phyloP scores from a whole-genome alignment of 2,329 filamentous ascomycete genomes.

The Colletotrichum cuscutae region DNA sequence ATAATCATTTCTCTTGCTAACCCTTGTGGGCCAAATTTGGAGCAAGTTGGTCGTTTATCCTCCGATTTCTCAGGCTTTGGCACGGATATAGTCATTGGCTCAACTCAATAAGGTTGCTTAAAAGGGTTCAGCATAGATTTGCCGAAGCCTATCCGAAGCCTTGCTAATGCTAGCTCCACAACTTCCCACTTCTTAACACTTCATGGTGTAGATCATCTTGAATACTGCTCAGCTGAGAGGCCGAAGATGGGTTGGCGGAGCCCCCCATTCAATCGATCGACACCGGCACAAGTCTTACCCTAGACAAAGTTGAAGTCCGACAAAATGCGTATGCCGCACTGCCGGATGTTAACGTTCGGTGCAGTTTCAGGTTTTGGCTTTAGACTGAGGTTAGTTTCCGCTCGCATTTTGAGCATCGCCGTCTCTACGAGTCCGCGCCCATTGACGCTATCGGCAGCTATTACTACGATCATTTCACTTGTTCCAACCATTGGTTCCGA shows the following conservation, averaged over 20 bases:
- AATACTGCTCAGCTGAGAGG: background rate
- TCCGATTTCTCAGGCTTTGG: background rate
- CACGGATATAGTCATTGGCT: background rate
- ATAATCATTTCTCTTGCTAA: background rate
- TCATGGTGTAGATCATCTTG: background rate
- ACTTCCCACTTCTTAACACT: background rate
- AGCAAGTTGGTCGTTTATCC: background rate
- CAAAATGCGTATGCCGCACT: background rate
- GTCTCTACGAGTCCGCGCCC: too few relatives aligned
- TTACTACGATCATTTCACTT: too few relatives aligned
- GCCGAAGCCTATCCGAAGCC: background rate
- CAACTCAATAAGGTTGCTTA: background rate
- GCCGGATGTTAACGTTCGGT: background rate
- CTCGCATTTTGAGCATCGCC: background rate
- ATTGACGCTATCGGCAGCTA: too few relatives aligned
- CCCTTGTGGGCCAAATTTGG: background rate
- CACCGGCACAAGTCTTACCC: background rate
- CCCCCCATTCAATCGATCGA: background rate
- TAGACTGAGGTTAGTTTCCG: background rate
- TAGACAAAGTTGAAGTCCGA: background rate
- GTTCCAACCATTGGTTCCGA: too few relatives aligned
- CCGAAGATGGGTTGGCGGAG: background rate
- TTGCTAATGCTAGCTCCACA: background rate
- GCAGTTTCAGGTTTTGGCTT: background rate
- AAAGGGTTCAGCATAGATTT: background rate